Base-by-base conservation (phyloP, 1,284 basidiomycete genomes). In the Phellopilus nigrolimitatus region DNA sequence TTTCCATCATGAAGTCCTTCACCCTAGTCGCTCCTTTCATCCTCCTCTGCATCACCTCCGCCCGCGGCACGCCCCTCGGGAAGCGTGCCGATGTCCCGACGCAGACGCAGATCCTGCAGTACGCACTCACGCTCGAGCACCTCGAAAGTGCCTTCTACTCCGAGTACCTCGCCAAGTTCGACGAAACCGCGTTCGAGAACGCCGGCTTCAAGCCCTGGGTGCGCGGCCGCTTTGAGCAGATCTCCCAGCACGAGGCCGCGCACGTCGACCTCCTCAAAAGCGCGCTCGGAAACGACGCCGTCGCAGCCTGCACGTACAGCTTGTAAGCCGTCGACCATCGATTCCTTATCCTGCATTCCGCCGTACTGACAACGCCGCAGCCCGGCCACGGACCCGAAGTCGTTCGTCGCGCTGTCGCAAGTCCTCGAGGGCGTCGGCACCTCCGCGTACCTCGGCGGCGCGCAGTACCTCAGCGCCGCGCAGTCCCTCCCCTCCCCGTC, bases 351-450 rank as follows among this genome's bases (percentile, higher is more conserved):
- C n/a, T n/a, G n/a, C n/a, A n/a, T n/a, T n/a, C n/a, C n/a, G 5
- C 5, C 8, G 27, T 44, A 17, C 9, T 22, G 8, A 47, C 6
- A 13, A 25, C 37, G 33, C 28, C 64, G 58, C 57, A 84, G 83
- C 65, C 73, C 75, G 21, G 69, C 73, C 58, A 66, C 65, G 12
- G 72, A 74, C 49, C 66, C 73, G 1, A 65, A 64, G 49, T 66
- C 71, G 2, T 87, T 86, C 64, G 67, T 76, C 30, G 69, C 72
- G 10, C 66, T 78, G 28, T 72, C 79, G 19, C 70, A 71, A 56
- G 69, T 77, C 7, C 63, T 88, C n/a, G 82, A 85, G 63, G 75
- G 71, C 21, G 73, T 84, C 41, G 76, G 75, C n/a, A 68, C 70
- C 1, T 63, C 63, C 4, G 80, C 78, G 3, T 84, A 82, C 62